Percentiles rank a stretch among this genome's conserved stretches.
These are phyloP conservation scores for Cyberlindnera nakhonratchasimensis DNA, from an alignment of 805 yeast species.

Conservation along the genomic window DNA sequence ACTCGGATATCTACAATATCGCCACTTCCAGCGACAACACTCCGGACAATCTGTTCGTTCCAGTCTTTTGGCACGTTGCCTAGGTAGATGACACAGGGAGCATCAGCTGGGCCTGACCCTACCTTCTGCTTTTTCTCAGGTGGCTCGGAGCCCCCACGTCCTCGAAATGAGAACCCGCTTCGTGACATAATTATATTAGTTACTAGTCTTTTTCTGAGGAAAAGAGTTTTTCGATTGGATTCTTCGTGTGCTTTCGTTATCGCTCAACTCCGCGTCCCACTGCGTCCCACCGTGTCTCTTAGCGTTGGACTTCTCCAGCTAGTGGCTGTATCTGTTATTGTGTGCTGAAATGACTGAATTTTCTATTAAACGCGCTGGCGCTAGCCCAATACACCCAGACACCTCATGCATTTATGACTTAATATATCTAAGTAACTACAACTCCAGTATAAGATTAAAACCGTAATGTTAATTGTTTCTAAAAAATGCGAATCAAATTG, in stretches of 20 bases:
- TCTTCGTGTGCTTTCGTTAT: not conserved
- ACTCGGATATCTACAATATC: slow-evolving; percentile 60
- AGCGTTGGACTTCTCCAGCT: too few species aligned
- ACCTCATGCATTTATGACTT: too few species aligned
- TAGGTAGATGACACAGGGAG: slow-evolving; percentile 45
- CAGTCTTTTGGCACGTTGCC: slow-evolving; percentile 71
- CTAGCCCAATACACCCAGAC: not conserved
- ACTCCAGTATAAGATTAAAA: not conserved
- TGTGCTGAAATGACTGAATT: not conserved
- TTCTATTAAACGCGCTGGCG: not conserved
- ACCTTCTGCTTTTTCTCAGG: slow-evolving; percentile 16
- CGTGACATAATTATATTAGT: slow-evolving; percentile 13
- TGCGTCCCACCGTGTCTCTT: too few species aligned
- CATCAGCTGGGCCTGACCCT: slow-evolving; percentile 4
- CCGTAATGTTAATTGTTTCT: too few species aligned
- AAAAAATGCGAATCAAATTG: not conserved
- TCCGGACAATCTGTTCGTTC: slow-evolving; percentile 59
- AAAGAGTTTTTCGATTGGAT: not conserved
- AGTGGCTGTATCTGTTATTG: too few species aligned
- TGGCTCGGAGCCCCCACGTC: slow-evolving; percentile 17
- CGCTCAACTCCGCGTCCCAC: too few species aligned
- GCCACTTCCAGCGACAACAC: slow-evolving; percentile 72
- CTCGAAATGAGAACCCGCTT: slow-evolving; percentile 17
- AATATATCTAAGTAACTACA: not conserved
- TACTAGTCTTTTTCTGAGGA: not conserved